Base-by-base conservation (phyloP, 202 grass and related monocot genomes). In the Panicum hallii region DNA sequence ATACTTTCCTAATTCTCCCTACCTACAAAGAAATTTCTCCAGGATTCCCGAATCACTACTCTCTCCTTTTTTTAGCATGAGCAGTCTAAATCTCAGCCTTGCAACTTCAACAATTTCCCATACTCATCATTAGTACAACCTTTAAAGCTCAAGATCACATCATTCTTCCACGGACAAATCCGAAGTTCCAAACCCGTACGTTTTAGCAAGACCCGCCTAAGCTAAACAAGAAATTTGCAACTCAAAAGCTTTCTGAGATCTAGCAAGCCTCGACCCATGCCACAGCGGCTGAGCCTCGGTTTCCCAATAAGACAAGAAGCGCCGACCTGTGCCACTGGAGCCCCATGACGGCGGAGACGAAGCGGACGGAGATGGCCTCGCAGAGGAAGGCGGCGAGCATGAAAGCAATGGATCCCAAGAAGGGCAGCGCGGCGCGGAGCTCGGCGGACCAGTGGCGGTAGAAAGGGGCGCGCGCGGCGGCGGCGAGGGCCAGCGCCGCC, bases 291-390 rank as follows among this genome's bases (percentile, higher is more conserved):
- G 53, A 53, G 28, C 15, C 17, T 19, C 45, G 50, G 53, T 52
- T 76, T 9, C 34, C 67, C 15, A 7, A 45, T 14, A 40, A 10
- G 85, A 82, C 63, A 23, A 40, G 48, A 45, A 40, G 70, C 3
- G 76, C 77, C 67, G 36, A 95, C 96, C 89, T 75, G 72, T 95
- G 96, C 96, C 96, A 99, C 20, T 86, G 89, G 23, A 92, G 89
- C 11, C 91, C 93, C 70, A 98, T 90, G 16, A 98, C 95, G 11
- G 89, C 79, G 57, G 93, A 92, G 55, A 95, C 95, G 77, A 89
- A 98, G 17, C 93, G 85, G 23, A 98, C 93, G 15, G 91, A 95
- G 77, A 98, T 65, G 85, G 88, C 87, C 73, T 98, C 95, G 56
- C 82, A 95, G 43, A 99, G 89, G 49, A 92, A 80, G 16, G 93